Evolutionary conservation across 2,329 filamentous ascomycete genomes (phyloP), one percentile per base, ranked within the genome.

Genomic region (Periconia digitata): DNA sequence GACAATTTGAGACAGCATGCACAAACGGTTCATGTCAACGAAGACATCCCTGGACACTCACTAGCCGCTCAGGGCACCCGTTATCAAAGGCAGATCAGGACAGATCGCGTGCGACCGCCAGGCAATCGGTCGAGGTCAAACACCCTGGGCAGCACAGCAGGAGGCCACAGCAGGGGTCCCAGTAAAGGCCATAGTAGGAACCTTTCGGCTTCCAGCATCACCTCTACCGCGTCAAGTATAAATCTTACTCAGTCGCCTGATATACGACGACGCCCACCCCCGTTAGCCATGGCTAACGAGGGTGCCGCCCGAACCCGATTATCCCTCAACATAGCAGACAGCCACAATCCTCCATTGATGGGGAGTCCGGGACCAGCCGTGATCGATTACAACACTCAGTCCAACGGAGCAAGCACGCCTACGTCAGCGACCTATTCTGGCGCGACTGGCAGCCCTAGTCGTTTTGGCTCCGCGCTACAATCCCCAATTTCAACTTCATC

Each of bases 1-100:
- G 92, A 99, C 71, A 99, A 99, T 66, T 77, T 99, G 43, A 85
- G 94, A 50, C 94, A 99, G 69, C 94, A 99, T 78, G 94, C 94
- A 38, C 92, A 96, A 71, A 97, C 94, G 0, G 94, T 99, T 1
- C 94, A 99, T 69, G 89, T 95, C 49, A 96, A 97, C 69, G 94
- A 97, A 70, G 91, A 96, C 48, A 99, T 99, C 27, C 94, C 94
- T 3, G 85, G 86, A 35, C 91, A 96, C 69, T 97, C 94, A 1
- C 81, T 97, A 17, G 94, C 94, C 15, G 94, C 92, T 3, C 94
- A 90, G 1, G 91, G 92, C 20, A 95, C 92, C 8, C 82, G 92
- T 34, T 96, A 95, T 62, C 92, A 96, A 63, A 83, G 92, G 53
- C 92, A 96, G 71, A 90, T 96, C 50, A 83, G 92, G 44, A 95